These are phyloP conservation scores for Nicotiana paniculata DNA, from an alignment of 257 asterid genomes.

Conservation along the genomic window DNA sequence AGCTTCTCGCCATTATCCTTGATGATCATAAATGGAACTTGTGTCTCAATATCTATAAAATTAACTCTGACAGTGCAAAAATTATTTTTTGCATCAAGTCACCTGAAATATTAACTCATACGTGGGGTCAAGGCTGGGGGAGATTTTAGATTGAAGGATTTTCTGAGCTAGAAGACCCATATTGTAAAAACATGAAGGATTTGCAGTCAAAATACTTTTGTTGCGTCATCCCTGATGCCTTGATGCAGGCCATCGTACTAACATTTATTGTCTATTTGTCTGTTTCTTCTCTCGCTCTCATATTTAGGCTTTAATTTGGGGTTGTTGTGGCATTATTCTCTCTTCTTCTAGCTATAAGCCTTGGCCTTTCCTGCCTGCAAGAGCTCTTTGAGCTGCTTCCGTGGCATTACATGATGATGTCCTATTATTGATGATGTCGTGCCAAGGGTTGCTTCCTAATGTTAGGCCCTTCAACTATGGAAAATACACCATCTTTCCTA, in stretches of 20 bases:
- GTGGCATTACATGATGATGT: neutral
- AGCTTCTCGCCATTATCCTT: neutral
- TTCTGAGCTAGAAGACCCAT: neutral
- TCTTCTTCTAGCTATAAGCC: neutral
- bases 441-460: no score
- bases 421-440: no score
- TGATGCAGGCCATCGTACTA: neutral
- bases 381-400: neutral
- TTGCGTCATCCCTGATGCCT: neutral
- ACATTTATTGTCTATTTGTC: neutral
- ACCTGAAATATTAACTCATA: neutral
- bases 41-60: neutral
- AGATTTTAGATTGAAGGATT: neutral
- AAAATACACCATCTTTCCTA: no score
- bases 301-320: no score
- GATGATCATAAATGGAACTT: neutral
- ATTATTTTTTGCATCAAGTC: neutral
- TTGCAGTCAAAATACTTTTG: neutral
- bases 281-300: no score
- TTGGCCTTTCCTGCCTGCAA: neutral
- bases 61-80: neutral
- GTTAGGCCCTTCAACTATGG: no score
- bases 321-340: neutral
- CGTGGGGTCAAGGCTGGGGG: neutral
- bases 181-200: neutral